Percentiles rank a stretch among this genome's conserved stretches.
Conservation (phyloP, 208 protist species). For the Acanthamoeba triangularis region DNA sequence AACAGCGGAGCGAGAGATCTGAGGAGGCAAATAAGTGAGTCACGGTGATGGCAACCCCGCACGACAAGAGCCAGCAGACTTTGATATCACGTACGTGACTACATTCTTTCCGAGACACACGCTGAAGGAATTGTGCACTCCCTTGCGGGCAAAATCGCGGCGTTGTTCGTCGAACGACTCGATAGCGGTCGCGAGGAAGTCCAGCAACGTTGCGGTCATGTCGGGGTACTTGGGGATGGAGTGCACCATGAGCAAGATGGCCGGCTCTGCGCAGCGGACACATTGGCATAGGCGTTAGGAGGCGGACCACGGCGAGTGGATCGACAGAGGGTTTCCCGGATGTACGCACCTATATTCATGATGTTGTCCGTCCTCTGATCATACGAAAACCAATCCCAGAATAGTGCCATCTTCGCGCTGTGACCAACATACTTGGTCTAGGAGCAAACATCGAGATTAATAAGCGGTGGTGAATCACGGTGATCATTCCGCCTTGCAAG, state of each 20-base stretch:
- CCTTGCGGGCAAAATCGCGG: constrained; percentile 73
- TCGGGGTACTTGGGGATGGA: constrained; percentile 87
- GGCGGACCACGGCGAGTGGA: neutral
- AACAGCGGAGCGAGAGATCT: constrained; percentile 62
- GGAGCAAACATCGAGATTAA: no score
- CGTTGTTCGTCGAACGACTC: constrained; percentile 29
- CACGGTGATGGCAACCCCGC: neutral
- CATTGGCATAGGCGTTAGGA: neutral
- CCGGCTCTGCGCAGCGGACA: constrained; percentile 78
- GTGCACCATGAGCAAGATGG: constrained; percentile 86
- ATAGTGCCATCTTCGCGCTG: constrained; percentile 81
- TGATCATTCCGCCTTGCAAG: no score
- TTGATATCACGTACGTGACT: constrained; percentile 77
- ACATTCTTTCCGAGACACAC: constrained; percentile 79
- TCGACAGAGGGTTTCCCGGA: neutral
- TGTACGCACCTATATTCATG: constrained; percentile 86
- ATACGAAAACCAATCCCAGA: constrained; percentile 89
- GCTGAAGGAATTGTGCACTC: constrained; percentile 80
- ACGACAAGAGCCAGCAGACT: neutral
- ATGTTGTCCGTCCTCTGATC: constrained; percentile 81
- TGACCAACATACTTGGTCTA: constrained; percentile 72
- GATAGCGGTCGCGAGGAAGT: constrained; percentile 78
- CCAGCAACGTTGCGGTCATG: constrained; percentile 84
- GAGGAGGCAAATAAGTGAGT: neutral
- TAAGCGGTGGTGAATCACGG: no score